A percentile compares a stretch with the other conserved stretches of the same genome.
Evolutionary conservation across 108 stramenopile species (phyloP).

Genomic region (Nitzschia sp.): DNA sequence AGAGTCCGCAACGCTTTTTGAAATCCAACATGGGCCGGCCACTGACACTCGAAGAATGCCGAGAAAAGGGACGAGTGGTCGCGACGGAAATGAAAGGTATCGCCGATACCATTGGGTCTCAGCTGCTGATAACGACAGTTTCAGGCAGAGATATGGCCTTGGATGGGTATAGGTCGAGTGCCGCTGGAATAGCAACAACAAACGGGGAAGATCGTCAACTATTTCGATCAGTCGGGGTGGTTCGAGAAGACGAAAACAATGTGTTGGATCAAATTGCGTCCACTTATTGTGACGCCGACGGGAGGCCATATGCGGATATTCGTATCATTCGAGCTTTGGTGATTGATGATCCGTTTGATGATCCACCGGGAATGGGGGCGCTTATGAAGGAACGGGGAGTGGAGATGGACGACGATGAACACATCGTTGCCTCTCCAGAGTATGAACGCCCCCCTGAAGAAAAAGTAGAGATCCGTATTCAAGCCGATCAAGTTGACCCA

Average conservation of each 20-base stretch:
- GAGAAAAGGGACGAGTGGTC: constrained; percentile 69
- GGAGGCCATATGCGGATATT: constrained; percentile 95
- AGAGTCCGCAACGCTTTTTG: constrained; percentile 58
- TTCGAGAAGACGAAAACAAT: constrained; percentile 90
- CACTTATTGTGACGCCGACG: constrained; percentile 88
- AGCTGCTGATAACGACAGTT: constrained; percentile 91
- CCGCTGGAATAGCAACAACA: neutral
- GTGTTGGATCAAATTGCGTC: constrained; percentile 84
- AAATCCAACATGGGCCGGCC: constrained; percentile 59
- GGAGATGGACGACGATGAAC: constrained; percentile 15
- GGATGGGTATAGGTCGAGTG: constrained; percentile 46
- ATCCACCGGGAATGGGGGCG: constrained; percentile 68
- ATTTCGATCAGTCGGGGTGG: constrained; percentile 84
- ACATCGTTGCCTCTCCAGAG: constrained; percentile 54
- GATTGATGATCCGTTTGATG: constrained; percentile 93
- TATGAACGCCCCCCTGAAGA: constrained; percentile 87
- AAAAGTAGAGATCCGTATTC: constrained; percentile 65
- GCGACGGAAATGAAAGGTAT: constrained; percentile 72
- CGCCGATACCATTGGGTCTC: constrained; percentile 84
- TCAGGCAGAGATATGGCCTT: constrained; percentile 66
- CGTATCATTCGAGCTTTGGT: constrained; percentile 90
- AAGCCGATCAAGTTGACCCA: constrained; percentile 56
- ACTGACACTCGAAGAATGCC: constrained; percentile 58
- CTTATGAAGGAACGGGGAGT: constrained; percentile 50
- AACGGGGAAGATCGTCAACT: constrained; percentile 23